Percentiles rank a stretch among this genome's conserved stretches.
These are phyloP conservation scores for Fusarium udum DNA, from an alignment of 2,329 filamentous ascomycete genomes.

Conservation along the genomic window DNA sequence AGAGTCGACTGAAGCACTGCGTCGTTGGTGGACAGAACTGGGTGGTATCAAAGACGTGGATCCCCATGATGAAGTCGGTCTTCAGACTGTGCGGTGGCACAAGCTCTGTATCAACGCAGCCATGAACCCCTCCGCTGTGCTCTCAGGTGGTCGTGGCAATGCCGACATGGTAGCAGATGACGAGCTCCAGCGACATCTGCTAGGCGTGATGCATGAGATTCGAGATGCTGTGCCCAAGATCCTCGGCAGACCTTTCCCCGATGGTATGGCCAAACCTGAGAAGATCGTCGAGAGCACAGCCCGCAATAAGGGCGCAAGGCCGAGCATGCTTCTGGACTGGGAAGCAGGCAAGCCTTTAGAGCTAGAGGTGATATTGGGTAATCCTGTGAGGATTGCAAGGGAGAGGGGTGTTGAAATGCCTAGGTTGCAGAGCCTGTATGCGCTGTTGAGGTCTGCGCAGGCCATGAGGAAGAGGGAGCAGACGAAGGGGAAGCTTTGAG, in stretches of 20 bases:
- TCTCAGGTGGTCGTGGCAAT: conserved; percentile 72
- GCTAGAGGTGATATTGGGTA: conserved; percentile 77
- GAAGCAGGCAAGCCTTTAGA: conserved; percentile 72
- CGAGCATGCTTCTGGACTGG: conserved; percentile 77
- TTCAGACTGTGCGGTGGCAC: conserved; percentile 79
- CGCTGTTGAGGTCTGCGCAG: conserved; percentile 70
- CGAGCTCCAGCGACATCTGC: conserved; percentile 69
- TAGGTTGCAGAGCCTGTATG: conserved; percentile 73
- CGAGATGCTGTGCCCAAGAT: conserved; percentile 70
- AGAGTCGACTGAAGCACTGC: conserved; percentile 59
- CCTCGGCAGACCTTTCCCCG: conserved; percentile 68
- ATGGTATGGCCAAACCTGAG: conserved; percentile 67
- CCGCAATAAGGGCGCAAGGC: conserved; percentile 70
- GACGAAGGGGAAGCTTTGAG: conserved; percentile 39
- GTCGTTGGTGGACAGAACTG: conserved; percentile 61
- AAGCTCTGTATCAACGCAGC: conserved; percentile 81
- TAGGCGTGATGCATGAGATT: conserved; percentile 76
- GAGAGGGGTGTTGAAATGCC: conserved; percentile 72
- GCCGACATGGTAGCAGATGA: conserved; percentile 71
- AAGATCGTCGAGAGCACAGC: conserved; percentile 70
- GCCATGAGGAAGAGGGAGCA: conserved; percentile 59
- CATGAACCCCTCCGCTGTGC: conserved; percentile 77
- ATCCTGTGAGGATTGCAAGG: conserved; percentile 72
- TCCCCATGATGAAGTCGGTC: conserved; percentile 69
- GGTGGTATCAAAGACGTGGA: conserved; percentile 74